Evolutionary conservation across 352 stramenopile species (phyloP), one percentile per base, ranked within the genome.

Genomic region (Hyaloperonospora brassicae): DNA sequence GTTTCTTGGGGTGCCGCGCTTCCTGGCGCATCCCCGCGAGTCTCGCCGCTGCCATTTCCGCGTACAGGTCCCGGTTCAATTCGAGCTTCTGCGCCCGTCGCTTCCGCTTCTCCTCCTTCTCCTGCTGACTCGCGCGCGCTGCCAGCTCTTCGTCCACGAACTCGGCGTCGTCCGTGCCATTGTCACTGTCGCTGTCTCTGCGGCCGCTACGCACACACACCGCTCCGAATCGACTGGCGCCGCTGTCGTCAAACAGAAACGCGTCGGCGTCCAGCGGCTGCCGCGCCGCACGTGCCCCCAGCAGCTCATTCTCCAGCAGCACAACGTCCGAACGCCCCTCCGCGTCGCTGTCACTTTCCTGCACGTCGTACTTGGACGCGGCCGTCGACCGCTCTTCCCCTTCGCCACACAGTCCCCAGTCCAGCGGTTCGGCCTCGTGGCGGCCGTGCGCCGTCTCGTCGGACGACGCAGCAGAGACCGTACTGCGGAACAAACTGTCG

Each of bases 31-130:
- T 85, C 10, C 51, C 60, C 8, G 55, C 59, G 9, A 89, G 65
- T 17, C 78, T 72, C 27, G 73, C 73, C 0, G 78, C 78, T 9
- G 78, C 73, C 76, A 89, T 87, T 47, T 86, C 75, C 5, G 78
- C 78, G 57, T 85, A 86, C 55, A 80, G 36, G 49, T 89, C 76
- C 23, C 73, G 70, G 51, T 89, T 89, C 40, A 67, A 79, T 57
- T 89, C 78, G 47, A 89, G 70, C 38, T 89, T 89, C 57, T 83
- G 73, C 22, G 66, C 68, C 14, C 74, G 73, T 14, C 69, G 66
- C 36, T 66, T 62, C 61, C 69, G 65, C 24, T 76, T 64, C 56
- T 83, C 84, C 47, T 85, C 66, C 44, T 77, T 78, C 38, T 83
- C 52, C 61, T 83, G 70, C 14, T 69, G 63, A 10, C 75, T 72